Percentiles rank a stretch among this genome's conserved stretches.
Conservation (phyloP, 768 basidiomycete genomes). For the Gloeopeniophorella convolvens region DNA sequence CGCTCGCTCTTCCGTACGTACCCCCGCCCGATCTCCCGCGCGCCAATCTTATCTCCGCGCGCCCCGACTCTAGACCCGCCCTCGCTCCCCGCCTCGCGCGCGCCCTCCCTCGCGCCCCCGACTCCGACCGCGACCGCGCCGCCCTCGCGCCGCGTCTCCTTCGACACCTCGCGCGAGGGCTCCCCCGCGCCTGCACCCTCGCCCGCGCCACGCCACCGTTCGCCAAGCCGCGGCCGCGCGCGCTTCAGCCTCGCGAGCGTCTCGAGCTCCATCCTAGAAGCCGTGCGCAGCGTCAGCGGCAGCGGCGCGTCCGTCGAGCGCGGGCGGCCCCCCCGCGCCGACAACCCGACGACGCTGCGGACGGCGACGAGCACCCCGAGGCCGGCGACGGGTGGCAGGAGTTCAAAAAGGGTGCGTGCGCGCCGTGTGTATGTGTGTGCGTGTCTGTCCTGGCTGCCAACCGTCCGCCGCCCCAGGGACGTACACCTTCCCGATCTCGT, state of each 20-base stretch:
- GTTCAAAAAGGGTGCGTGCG: slow-evolving; percentile 79
- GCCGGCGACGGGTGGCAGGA: slow-evolving; percentile 66
- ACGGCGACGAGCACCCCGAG: slow-evolving; percentile 37
- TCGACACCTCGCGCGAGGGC: neutral
- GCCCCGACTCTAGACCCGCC: neutral
- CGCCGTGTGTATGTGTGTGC: too few relatives aligned
- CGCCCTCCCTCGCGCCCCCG: neutral
- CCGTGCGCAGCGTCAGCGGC: neutral
- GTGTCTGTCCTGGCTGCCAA: too few relatives aligned
- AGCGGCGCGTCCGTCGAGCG: slow-evolving; percentile 20
- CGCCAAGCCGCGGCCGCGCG: slow-evolving; percentile 14
- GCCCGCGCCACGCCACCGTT: neutral
- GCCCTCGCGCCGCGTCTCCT: neutral
- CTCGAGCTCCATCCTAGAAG: slow-evolving; percentile 15
- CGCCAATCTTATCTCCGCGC: neutral
- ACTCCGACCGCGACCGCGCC: neutral
- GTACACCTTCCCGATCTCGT: slow-evolving; percentile 94
- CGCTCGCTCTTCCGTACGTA: slow-evolving; percentile 6
- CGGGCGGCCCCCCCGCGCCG: slow-evolving; percentile 29
- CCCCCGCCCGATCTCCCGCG: neutral
- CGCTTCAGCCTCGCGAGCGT: slow-evolving; percentile 16
- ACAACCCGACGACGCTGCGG: slow-evolving; percentile 37
- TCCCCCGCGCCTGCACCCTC: neutral
- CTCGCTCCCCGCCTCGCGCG: neutral
- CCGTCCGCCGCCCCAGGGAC: too few relatives aligned